A percentile compares a stretch with the other conserved stretches of the same genome.
These are phyloP conservation scores for Umbilicaria muhlenbergii DNA, from an alignment of 495 filamentous ascomycete genomes.

Conservation along the genomic window DNA sequence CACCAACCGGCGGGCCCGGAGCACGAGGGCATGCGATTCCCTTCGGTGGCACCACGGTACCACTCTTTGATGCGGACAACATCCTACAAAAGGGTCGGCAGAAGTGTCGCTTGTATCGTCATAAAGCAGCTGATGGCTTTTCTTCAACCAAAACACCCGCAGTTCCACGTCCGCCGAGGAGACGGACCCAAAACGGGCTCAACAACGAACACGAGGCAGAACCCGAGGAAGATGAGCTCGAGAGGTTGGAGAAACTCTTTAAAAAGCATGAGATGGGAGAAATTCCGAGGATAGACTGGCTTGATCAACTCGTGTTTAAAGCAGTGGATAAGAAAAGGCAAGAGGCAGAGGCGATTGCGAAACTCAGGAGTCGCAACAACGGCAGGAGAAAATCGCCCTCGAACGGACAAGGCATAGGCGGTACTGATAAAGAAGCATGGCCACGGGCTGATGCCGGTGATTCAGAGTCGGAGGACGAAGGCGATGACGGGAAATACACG, in stretches of 20 bases:
- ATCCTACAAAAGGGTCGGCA: slow-evolving; percentile 81
- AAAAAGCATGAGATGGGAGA: slow-evolving; percentile 99
- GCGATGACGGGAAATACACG: slow-evolving; percentile 44
- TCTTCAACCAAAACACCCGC: slow-evolving; percentile 67
- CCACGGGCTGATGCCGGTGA: slow-evolving; percentile 3
- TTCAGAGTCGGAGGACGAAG: slow-evolving; percentile 16
- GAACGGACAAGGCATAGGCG: too few species aligned
- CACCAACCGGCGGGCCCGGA: slow-evolving; percentile 51
- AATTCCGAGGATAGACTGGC: slow-evolving; percentile 81
- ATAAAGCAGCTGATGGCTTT: slow-evolving; percentile 73
- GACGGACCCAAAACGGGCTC: slow-evolving; percentile 30
- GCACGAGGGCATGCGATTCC: slow-evolving; percentile 62
- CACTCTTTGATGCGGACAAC: slow-evolving; percentile 81
- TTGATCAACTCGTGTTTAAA: slow-evolving; percentile 85
- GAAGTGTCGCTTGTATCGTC: slow-evolving; percentile 72
- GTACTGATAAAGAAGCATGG: not conserved
- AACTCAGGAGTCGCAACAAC: not conserved
- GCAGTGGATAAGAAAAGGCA: slow-evolving; percentile 61
- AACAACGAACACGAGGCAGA: slow-evolving; percentile 29
- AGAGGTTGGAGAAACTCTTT: slow-evolving; percentile 70
- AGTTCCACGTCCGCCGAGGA: slow-evolving; percentile 30
- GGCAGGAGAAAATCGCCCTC: too few species aligned
- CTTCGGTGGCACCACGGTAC: slow-evolving; percentile 85
- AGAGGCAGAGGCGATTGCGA: slow-evolving; percentile 32
- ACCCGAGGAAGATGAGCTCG: slow-evolving; percentile 55